Evolutionary conservation across 805 yeast genomes (phyloP).

Genomic region (Sugiyamaella americana): DNA sequence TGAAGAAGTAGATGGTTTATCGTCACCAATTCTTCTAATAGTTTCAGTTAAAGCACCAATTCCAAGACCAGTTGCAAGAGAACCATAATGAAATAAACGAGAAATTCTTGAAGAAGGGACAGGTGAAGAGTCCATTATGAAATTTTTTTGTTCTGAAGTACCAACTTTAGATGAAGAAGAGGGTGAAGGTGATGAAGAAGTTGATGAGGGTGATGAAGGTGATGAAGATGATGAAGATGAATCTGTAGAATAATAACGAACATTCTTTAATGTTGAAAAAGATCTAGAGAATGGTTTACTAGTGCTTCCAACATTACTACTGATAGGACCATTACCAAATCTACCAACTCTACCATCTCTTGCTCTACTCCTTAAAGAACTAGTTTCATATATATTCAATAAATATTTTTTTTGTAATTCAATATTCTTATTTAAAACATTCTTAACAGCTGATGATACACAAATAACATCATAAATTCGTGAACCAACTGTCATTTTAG

Average conservation of each 20-base stretch:
- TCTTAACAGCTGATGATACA: not conserved
- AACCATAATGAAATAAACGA: slow-evolving; percentile 86
- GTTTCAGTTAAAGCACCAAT: slow-evolving; percentile 77
- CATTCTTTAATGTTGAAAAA: not conserved
- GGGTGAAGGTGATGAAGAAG: not conserved
- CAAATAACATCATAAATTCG: not conserved
- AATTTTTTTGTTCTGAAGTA: slow-evolving; percentile 33
- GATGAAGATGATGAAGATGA: not conserved
- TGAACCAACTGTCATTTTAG: not conserved
- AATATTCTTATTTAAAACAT: not conserved
- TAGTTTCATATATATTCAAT: not conserved
- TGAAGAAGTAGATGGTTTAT: slow-evolving; percentile 36
- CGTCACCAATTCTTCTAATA: slow-evolving; percentile 43
- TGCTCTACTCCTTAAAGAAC: not conserved
- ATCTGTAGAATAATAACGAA: not conserved
- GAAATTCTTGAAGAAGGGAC: slow-evolving; percentile 87
- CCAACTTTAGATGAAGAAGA: slow-evolving; percentile 27
- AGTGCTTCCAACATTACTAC: not conserved
- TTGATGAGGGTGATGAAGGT: not conserved
- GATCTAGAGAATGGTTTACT: not conserved
- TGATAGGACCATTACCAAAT: not conserved
- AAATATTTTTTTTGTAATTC: not conserved
- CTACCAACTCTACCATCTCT: not conserved
- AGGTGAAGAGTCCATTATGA: slow-evolving; percentile 54
- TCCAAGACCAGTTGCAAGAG: slow-evolving; percentile 87